phyloP scores from a whole-genome alignment of 306 rosid species.

The Mimosa bimucronata region DNA sequence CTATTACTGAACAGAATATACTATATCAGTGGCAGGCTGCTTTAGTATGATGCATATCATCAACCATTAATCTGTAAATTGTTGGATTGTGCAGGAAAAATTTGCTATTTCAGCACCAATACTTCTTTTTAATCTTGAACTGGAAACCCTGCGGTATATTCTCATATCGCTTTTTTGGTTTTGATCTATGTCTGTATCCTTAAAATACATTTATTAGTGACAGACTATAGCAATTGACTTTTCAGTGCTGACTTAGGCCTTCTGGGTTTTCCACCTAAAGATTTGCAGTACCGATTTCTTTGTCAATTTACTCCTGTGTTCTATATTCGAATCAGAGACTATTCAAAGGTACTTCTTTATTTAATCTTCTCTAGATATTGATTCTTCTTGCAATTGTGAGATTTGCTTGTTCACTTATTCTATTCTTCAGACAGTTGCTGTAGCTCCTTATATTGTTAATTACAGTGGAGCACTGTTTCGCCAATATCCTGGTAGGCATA shows the following conservation, averaged over 20 bases:
- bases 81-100: constrained; percentile 70
- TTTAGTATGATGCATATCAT: constrained; percentile 34
- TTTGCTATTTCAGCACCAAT: constrained; percentile 81
- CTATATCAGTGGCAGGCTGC: constrained; percentile 18
- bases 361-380: constrained; percentile 11
- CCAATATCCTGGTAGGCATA: constrained; percentile 82
- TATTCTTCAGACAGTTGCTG: constrained; percentile 75
- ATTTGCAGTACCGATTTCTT: constrained; percentile 95
- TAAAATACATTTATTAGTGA: constrained; percentile 34
- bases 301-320: constrained; percentile 91
- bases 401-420: constrained; percentile 37
- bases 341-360: constrained; percentile 68
- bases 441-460: constrained; percentile 88
- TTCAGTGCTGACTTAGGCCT: constrained; percentile 98
- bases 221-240: constrained; percentile 47
- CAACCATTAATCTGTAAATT: constrained; percentile 38
- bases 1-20: constrained; percentile 16
- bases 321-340: constrained; percentile 87
- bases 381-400: constrained; percentile 29
- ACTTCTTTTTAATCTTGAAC: constrained; percentile 90
- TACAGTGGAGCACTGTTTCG: constrained; percentile 96
- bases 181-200: constrained; percentile 28
- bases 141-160: constrained; percentile 85
- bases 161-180: constrained; percentile 24
- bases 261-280: constrained; percentile 86